Percentiles rank a stretch among this genome's conserved stretches.
Evolutionary conservation across 805 yeast genomes (phyloP).

Genomic region (Blastobotrys peoriensis): DNA sequence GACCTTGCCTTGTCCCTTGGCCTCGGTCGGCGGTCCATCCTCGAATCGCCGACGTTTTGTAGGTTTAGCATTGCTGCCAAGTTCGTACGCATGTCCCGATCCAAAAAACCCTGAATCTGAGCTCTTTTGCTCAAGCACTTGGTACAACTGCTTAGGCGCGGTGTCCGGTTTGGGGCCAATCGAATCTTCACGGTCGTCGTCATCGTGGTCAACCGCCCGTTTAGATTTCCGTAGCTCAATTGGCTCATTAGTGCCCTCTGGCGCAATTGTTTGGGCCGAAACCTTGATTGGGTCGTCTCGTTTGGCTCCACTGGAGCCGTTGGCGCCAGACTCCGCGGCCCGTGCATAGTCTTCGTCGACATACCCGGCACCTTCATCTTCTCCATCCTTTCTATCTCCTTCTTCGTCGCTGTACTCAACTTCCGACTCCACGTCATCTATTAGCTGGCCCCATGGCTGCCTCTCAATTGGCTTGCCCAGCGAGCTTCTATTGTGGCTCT

Average conservation of each 20-base stretch:
- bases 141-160: conserved; percentile 26
- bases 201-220: background rate
- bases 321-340: conserved; percentile 16
- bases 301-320: background rate
- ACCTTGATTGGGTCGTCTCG: conserved; percentile 9
- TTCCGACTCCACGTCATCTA: conserved; percentile 23
- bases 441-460: conserved; percentile 26
- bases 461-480: conserved; percentile 18
- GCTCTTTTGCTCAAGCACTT: conserved; percentile 28
- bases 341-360: conserved; percentile 33
- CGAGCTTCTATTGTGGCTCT: background rate
- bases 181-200: background rate
- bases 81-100: conserved; percentile 22
- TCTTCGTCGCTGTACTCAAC: conserved; percentile 29
- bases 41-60: conserved; percentile 8
- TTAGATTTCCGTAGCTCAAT: conserved; percentile 1
- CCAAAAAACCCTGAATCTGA: conserved; percentile 27
- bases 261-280: background rate
- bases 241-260: background rate
- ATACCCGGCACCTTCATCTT: conserved; percentile 33
- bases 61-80: conserved; percentile 14
- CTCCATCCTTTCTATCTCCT: conserved; percentile 27
- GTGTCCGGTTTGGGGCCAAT: conserved; percentile 12
- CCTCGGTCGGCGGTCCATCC: conserved; percentile 1
- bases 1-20: background rate